Percentiles rank a stretch among this genome's conserved stretches.
phyloP scores from a whole-genome alignment of 176 grass and related monocot genomes.

The Ampelocalamus luodianensis region DNA sequence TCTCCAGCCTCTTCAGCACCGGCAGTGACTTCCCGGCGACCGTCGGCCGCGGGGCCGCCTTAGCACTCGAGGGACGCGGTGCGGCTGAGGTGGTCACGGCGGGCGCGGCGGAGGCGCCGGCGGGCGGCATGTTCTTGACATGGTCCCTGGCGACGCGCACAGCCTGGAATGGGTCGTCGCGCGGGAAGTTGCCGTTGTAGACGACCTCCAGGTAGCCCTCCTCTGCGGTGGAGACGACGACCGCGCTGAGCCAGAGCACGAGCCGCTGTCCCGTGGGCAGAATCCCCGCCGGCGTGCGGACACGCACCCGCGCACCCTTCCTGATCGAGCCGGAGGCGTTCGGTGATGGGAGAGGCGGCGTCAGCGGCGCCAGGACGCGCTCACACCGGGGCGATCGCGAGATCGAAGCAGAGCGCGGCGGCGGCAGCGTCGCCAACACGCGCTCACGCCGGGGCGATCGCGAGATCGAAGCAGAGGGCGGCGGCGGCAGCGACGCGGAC shows the following conservation, averaged over 20 bases:
- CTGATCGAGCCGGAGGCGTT: neutral
- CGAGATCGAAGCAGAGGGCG: too few species aligned
- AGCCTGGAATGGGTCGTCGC: neutral
- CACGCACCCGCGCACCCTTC: neutral
- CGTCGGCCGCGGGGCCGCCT: neutral
- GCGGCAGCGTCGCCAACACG: too few species aligned
- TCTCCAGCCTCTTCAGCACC: neutral
- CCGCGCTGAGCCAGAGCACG: neutral
- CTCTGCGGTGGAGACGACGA: neutral
- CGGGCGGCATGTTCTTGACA: neutral
- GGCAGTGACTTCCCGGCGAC: neutral
- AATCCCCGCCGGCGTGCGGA: neutral
- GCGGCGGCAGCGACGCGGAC: neutral
- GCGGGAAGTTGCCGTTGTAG: constrained; percentile 5
- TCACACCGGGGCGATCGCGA: neutral
- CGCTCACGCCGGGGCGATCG: too few species aligned
- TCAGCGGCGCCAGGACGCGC: neutral
- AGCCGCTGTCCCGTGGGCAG: neutral
- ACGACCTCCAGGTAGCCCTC: neutral
- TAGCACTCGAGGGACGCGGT: neutral
- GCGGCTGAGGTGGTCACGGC: neutral
- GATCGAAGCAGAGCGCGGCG: neutral
- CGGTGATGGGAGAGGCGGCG: too few species aligned
- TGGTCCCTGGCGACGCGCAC: neutral
- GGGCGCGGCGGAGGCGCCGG: neutral